phyloP scores from a whole-genome alignment of 805 yeast genomes.

The Schwanniomyces sp. region DNA sequence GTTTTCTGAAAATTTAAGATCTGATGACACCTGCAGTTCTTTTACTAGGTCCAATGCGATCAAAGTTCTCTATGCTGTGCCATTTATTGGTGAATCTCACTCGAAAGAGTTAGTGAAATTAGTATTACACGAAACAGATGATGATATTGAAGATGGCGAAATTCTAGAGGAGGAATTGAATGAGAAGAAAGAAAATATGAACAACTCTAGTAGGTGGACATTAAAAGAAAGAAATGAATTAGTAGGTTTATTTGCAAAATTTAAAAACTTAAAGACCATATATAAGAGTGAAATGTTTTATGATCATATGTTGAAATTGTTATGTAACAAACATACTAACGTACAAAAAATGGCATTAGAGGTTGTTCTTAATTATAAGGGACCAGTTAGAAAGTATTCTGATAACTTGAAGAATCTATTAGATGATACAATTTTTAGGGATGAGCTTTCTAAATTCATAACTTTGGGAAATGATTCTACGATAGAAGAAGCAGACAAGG shows the following conservation, averaged over 20 bases:
- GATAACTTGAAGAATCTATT: constrained; percentile 73
- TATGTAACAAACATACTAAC: constrained; percentile 60
- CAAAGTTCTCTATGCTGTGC: constrained; percentile 55
- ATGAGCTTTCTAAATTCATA: constrained; percentile 71
- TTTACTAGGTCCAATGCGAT: constrained; percentile 57
- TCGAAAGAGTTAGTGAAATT: constrained; percentile 58
- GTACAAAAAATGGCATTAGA: constrained; percentile 74
- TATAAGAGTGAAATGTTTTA: constrained; percentile 54
- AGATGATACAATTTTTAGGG: constrained; percentile 82
- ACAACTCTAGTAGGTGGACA: constrained; percentile 34
- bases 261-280: constrained; percentile 61
- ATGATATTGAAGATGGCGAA: constrained; percentile 21
- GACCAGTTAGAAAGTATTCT: constrained; percentile 60
- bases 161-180: constrained; percentile 21
- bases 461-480: constrained; percentile 47
- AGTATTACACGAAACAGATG: constrained; percentile 38
- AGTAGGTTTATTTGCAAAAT: constrained; percentile 60
- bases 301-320: constrained; percentile 49
- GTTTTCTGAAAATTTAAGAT: constrained; percentile 33
- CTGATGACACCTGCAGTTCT: constrained; percentile 37
- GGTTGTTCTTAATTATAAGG: constrained; percentile 65
- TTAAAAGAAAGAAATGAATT: constrained; percentile 57
- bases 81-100: constrained; percentile 67
- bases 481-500: constrained; percentile 62
- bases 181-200: constrained; percentile 15